Conservation (phyloP, 257 asterid species). For the Echites panduratus region DNA sequence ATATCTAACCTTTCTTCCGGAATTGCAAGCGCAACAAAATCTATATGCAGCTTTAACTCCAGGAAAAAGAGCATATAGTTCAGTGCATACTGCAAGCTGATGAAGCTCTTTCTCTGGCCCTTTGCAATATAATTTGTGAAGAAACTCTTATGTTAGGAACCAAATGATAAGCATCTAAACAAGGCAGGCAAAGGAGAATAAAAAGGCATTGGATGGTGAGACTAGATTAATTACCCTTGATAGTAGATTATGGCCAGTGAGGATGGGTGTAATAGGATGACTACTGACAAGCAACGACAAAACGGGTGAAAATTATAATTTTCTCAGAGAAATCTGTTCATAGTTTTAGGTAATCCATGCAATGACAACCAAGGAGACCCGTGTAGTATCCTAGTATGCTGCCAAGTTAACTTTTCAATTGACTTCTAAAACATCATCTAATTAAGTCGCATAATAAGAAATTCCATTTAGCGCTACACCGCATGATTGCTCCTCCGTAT, state of each 20-base stretch:
- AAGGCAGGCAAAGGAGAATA: neutral
- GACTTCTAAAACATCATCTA: neutral
- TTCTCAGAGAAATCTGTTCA: neutral
- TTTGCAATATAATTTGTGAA: constrained; percentile 26
- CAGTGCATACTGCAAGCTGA: constrained; percentile 74
- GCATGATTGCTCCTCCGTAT: neutral
- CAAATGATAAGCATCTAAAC: neutral
- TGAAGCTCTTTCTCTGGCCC: constrained; percentile 90
- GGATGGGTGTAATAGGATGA: neutral
- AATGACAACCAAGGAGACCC: neutral
- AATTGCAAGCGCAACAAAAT: constrained; percentile 78
- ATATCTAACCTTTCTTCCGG: constrained; percentile 53
- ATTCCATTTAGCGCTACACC: neutral
- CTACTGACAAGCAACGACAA: neutral
- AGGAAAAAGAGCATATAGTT: constrained; percentile 73
- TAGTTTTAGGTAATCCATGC: neutral
- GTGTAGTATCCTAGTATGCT: neutral
- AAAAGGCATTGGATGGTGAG: neutral
- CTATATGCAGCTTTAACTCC: constrained; percentile 53
- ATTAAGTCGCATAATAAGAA: neutral
- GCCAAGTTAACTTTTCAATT: neutral
- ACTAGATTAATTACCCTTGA: neutral
- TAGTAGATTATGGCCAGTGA: neutral
- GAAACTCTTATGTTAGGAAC: constrained; percentile 16
- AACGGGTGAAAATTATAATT: neutral